Conservation (phyloP, 371 early-diverging fungal species). For the Haplosporangium sp. region DNA sequence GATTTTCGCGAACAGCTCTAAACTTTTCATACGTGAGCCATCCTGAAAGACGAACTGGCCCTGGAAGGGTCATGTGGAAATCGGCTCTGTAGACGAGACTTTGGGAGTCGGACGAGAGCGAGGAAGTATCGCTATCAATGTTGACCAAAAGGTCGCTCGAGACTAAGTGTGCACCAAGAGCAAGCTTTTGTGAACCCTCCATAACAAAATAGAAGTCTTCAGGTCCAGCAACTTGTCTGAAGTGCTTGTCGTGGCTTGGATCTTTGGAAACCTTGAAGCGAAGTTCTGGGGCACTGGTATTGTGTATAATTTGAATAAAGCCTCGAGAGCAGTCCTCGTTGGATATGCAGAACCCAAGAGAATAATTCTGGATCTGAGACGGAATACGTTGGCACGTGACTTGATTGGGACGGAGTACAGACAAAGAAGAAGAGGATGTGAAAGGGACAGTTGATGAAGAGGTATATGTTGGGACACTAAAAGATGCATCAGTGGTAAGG, state of each 20-base stretch:
- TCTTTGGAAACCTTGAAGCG: slow-evolving; percentile 21
- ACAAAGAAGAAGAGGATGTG: background rate
- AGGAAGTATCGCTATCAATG: background rate
- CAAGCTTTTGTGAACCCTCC: slow-evolving; percentile 35
- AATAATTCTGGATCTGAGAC: slow-evolving; percentile 21
- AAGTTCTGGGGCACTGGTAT: background rate
- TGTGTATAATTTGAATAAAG: slow-evolving; percentile 33
- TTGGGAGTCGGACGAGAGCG: background rate
- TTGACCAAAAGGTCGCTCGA: slow-evolving; percentile 21
- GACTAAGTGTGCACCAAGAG: slow-evolving; percentile 39
- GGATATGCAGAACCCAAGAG: slow-evolving; percentile 27
- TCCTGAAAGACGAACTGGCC: slow-evolving; percentile 22
- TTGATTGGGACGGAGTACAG: slow-evolving; percentile 14
- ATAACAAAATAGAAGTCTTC: slow-evolving; percentile 42
- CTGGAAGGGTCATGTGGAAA: slow-evolving; percentile 39
- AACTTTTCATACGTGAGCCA: slow-evolving; percentile 39
- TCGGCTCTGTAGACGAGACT: slow-evolving; percentile 39
- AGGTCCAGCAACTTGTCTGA: slow-evolving; percentile 30
- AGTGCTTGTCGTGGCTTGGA: slow-evolving; percentile 21
- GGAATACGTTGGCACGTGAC: slow-evolving; percentile 23
- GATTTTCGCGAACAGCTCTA: slow-evolving; percentile 35
- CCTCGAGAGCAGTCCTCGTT: slow-evolving; percentile 30
- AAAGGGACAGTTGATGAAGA: slow-evolving; percentile 18
- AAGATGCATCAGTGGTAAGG: slow-evolving; percentile 26
- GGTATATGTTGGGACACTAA: slow-evolving; percentile 15